Evolutionary conservation across 192 early-diverging fungal genomes (phyloP).

Genomic region (Backusella circina): DNA sequence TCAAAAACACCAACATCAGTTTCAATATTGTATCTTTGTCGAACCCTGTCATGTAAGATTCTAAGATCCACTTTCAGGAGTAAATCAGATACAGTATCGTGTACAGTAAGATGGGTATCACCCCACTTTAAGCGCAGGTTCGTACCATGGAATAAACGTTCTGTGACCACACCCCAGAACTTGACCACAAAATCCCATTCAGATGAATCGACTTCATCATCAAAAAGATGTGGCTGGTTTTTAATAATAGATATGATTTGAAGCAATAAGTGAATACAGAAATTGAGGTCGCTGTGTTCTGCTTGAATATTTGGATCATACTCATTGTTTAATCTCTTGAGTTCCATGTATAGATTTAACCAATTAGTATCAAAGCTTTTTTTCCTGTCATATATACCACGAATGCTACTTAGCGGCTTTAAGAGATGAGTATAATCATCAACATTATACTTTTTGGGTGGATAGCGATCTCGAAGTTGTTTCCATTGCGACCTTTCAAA

Average conservation of each 20-base stretch:
- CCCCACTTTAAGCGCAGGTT: not conserved
- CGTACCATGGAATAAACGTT: not conserved
- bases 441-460: not conserved
- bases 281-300: not conserved
- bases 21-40: not conserved
- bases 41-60: not conserved
- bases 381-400: not conserved
- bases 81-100: not conserved
- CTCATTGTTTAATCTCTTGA: not conserved
- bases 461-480: constrained; percentile 1
- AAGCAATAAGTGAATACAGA: not conserved
- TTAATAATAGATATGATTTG: not conserved
- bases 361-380: not conserved
- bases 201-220: not conserved
- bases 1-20: not conserved
- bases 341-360: not conserved
- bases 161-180: not conserved
- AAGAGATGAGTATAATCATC: constrained; percentile 4
- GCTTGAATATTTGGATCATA: not conserved
- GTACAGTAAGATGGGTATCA: not conserved
- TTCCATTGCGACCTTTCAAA: constrained; percentile 2
- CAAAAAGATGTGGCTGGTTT: constrained; percentile 2
- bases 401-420: constrained; percentile 1
- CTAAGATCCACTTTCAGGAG: not conserved
- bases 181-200: not conserved